These are phyloP conservation scores for Quercus rubra DNA, from an alignment of 306 rosid genomes.

Conservation along the genomic window DNA sequence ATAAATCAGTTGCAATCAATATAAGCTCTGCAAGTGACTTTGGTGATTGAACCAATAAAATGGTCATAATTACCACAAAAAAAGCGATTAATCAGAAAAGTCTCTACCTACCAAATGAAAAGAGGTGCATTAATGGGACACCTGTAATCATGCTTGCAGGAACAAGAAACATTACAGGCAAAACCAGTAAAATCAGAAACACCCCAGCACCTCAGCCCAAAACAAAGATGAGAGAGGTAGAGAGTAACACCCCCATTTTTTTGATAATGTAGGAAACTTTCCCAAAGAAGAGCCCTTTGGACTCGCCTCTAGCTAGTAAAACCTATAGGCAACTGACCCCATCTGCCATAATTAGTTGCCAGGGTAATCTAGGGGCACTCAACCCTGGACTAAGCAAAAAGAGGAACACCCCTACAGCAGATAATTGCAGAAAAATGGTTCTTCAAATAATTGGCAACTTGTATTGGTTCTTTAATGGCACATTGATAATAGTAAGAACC, in stretches of 20 bases:
- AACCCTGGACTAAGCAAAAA: too few species aligned
- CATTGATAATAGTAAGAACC: background rate
- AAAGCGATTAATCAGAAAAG: background rate
- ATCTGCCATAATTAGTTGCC: too few species aligned
- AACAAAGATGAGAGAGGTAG: too few species aligned
- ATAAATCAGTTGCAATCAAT: background rate
- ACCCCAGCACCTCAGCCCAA: too few species aligned
- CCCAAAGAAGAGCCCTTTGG: too few species aligned
- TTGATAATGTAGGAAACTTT: too few species aligned
- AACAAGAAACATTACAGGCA: background rate
- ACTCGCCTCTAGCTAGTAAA: too few species aligned
- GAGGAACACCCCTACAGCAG: background rate
- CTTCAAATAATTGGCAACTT: too few species aligned
- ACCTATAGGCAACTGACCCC: too few species aligned
- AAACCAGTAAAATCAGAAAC: background rate
- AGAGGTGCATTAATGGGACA: background rate
- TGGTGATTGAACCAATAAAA: background rate
- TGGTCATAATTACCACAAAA: background rate
- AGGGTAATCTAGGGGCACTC: too few species aligned
- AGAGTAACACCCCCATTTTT: too few species aligned
- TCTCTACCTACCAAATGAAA: background rate
- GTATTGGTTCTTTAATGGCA: background rate
- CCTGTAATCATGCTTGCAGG: background rate
- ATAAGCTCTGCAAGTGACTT: background rate
- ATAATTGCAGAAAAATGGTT: background rate